Percentiles rank a stretch among this genome's conserved stretches.
Evolutionary conservation across 208 protist genomes (phyloP).

Genomic region (Crithidia sp.): DNA sequence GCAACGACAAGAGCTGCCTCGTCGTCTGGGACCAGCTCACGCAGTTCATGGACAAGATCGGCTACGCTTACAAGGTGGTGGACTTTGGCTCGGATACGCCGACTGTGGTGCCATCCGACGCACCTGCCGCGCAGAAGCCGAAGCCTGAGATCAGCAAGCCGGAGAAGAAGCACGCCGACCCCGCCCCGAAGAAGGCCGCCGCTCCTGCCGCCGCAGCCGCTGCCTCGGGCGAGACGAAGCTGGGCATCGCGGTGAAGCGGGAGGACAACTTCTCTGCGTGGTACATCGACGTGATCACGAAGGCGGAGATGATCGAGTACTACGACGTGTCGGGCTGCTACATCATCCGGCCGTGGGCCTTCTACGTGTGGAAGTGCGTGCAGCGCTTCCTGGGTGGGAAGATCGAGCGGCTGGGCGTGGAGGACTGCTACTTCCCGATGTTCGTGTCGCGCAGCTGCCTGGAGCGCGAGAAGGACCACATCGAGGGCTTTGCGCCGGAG

Average conservation of each 20-base stretch:
- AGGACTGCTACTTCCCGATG: conserved; percentile 97
- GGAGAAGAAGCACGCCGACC: conserved; percentile 19
- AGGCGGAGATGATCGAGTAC: conserved; percentile 99
- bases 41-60: conserved; percentile 68
- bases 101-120: background rate
- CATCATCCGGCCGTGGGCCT: conserved; percentile 98
- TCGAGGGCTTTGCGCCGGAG: conserved; percentile 99
- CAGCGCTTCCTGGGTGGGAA: conserved; percentile 79
- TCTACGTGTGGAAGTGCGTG: conserved; percentile 97
- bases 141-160: background rate
- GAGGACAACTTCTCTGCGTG: conserved; percentile 95
- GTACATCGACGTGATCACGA: conserved; percentile 98
- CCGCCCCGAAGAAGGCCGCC: conserved; percentile 29
- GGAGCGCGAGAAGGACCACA: conserved; percentile 97
- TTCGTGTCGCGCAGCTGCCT: conserved; percentile 97
- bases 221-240: conserved; percentile 61
- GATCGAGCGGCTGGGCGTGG: conserved; percentile 95
- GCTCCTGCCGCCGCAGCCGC: conserved; percentile 13
- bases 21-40: conserved; percentile 66
- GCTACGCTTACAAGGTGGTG: conserved; percentile 67
- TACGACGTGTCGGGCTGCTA: conserved; percentile 99
- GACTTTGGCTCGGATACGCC: conserved; percentile 47
- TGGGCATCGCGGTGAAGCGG: conserved; percentile 91
- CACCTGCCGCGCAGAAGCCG: background rate
- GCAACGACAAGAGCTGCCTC: conserved; percentile 82